These are phyloP conservation scores for Chalciporus pseudorubinellus DNA, from an alignment of 768 basidiomycete species.

Conservation along the genomic window DNA sequence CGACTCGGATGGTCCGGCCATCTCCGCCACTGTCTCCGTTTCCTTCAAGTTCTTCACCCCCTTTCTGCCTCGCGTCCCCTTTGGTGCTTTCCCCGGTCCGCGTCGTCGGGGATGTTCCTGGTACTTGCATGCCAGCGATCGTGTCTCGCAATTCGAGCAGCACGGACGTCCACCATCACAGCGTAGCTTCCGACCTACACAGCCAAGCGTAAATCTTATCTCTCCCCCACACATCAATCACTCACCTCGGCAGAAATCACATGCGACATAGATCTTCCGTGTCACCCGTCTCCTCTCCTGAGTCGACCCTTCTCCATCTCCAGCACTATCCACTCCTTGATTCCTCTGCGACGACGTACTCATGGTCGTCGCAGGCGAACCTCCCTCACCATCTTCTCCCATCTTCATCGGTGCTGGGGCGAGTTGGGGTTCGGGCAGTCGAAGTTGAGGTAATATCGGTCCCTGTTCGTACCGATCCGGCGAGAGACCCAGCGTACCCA, in stretches of 20 bases:
- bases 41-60: conserved; percentile 26
- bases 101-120: conserved; percentile 52
- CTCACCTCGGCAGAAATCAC: conserved; percentile 76
- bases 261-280: conserved; percentile 50
- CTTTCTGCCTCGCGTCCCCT: conserved; percentile 52
- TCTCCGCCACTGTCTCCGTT: conserved; percentile 22
- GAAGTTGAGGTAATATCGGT: conserved; percentile 29
- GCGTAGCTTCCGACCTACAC: conserved; percentile 66
- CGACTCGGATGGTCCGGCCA: conserved; percentile 30
- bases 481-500: conserved; percentile 20
- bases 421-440: conserved; percentile 21
- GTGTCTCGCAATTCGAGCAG: conserved; percentile 61
- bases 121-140: conserved; percentile 53
- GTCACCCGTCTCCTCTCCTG: conserved; percentile 23
- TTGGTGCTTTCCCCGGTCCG: conserved; percentile 74
- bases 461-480: conserved; percentile 18
- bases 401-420: conserved; percentile 1
- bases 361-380: conserved; percentile 3
- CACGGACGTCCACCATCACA: conserved; percentile 66
- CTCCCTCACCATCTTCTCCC: conserved; percentile 17
- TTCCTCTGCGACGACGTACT: conserved; percentile 8
- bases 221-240: not conserved
- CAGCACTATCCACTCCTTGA: conserved; percentile 19
- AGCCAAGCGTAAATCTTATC: not conserved
- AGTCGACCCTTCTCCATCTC: conserved; percentile 2